phyloP scores from a whole-genome alignment of 306 rosid species.

The Datisca glomerata region DNA sequence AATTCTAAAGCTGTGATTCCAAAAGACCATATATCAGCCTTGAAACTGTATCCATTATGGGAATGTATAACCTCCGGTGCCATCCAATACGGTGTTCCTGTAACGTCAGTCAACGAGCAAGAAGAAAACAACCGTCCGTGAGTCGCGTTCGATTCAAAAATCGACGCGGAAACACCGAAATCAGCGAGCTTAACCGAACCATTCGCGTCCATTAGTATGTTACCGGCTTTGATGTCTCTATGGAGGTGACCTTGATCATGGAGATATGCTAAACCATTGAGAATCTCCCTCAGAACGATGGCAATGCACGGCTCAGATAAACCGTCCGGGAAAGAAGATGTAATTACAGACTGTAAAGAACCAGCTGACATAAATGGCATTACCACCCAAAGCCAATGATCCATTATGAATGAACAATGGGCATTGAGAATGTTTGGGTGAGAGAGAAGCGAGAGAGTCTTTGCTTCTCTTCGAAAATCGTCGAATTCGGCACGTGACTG shows the following conservation, averaged over 20 bases:
- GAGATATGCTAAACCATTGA: conserved; percentile 43
- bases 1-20: conserved; percentile 57
- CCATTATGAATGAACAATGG: conserved; percentile 49
- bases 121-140: conserved; percentile 13
- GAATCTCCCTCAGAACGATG: conserved; percentile 31
- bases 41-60: conserved; percentile 38
- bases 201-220: conserved; percentile 41
- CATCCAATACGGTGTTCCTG: conserved; percentile 60
- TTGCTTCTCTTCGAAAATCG: conserved; percentile 30
- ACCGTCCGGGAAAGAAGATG: conserved; percentile 37
- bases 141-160: conserved; percentile 21
- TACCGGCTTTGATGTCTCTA: conserved; percentile 52
- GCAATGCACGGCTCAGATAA: conserved; percentile 40
- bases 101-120: conserved; percentile 27
- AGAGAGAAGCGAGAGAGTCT: conserved; percentile 33
- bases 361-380: conserved; percentile 67
- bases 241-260: conserved; percentile 61
- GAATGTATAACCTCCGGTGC: conserved; percentile 65
- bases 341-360: conserved; percentile 41
- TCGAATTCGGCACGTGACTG: conserved; percentile 31
- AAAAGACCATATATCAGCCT: conserved; percentile 63
- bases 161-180: conserved; percentile 48
- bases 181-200: conserved; percentile 38
- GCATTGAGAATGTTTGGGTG: conserved; percentile 52
- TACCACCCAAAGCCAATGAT: conserved; percentile 50